Evolutionary conservation across 2,329 filamentous ascomycete genomes (phyloP), one percentile per base, ranked within the genome.

Genomic region (Aureobasidium sp.): DNA sequence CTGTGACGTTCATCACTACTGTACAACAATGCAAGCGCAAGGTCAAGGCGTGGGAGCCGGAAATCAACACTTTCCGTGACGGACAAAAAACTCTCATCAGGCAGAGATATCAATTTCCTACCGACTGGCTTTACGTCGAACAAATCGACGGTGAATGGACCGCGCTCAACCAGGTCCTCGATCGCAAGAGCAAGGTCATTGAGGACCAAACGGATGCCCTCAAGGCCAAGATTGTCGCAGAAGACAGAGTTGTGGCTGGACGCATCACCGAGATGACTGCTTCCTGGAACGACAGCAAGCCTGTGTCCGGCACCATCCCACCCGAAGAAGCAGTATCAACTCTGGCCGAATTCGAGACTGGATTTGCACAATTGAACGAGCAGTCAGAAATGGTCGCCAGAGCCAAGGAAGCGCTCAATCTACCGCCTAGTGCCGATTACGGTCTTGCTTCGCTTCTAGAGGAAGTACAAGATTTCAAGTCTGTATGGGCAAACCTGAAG

Each of bases 381-480:
- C 92, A 99, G 70, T 89, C 88, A 27, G 87, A 94, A 62, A 96
- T 96, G 85, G 91, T 99, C 15, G 87, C 89, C 6, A 96, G 91
- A 73, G 95, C 95, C 2, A 99, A 97, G 74, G 94, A 99, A 73
- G 94, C 94, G 4, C 84, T 99, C 43, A 91, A 96, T 70, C 82
- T 99, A 43, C 89, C 93, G 3, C 82, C 88, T 2, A 88, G 84
- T 59, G 79, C 87, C 0, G 90, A 96, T 67, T 89, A 88, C 55
- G 85, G 87, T n/a, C 83, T 99, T 23, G 81, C 84, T n/a, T 83
- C 87, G 27, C 88, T 96, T 9, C 80, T 97, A 17, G 93, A 97
- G 71, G 94, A 99, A 75, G 91, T 99, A 2, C 90, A 95, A 64
- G 94, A 99, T 74, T 99, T 99, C 78, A 95, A 96, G 75, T 96